Base-by-base conservation (phyloP, 352 stramenopile genomes). In the Pythium rishiriense region DNA sequence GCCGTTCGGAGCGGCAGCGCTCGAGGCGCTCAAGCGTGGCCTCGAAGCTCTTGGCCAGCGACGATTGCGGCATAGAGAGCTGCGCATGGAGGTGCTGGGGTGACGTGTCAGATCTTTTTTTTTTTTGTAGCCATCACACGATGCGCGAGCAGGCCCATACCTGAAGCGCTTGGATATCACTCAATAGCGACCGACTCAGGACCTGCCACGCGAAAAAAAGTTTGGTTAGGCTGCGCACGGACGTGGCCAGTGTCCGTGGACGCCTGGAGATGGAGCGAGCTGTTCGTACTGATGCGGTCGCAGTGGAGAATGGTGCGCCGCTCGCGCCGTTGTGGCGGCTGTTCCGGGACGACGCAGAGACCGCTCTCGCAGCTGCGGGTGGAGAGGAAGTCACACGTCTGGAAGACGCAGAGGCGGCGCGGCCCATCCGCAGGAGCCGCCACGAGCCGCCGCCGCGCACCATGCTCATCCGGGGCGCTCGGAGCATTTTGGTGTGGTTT, bases 11-110 rank as follows among this genome's bases (percentile, higher is more conserved):
- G 6, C 78, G 71, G 24, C 82, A 90, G n/a, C 74, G 58, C 52
- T 78, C 45, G 5, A 94, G 39, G 3, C 64, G 60, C 51, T 57
- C 51, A 10, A 85, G 54, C 11, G 66, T 73, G 7, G 51, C 53
- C 2, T 74, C 55, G 12, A 91, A 85, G 5, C 53, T 66, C 10
- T 64, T 28, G 7, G 63, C 55, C 1, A 74, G 50, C 11, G 58
- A 31, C 5, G 68, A 41, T 9, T 87, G 71, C n/a, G 46, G 47
- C 3, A 48, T 59, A 0, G 62, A 29, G 7, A 88, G 58, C 46
- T 72, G 66, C 4, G 57, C 58, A 35, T 85, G 73, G 3, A 90
- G 65, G 6, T 72, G 65, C 83, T 91, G n/a, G n/a, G n/a, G n/a
- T n/a, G n/a, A n/a, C n/a, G n/a, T n/a, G n/a, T n/a, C n/a, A n/a